Evolutionary conservation across 2,329 filamentous ascomycete species (phyloP).

Genomic region (Trichoderma sp.): DNA sequence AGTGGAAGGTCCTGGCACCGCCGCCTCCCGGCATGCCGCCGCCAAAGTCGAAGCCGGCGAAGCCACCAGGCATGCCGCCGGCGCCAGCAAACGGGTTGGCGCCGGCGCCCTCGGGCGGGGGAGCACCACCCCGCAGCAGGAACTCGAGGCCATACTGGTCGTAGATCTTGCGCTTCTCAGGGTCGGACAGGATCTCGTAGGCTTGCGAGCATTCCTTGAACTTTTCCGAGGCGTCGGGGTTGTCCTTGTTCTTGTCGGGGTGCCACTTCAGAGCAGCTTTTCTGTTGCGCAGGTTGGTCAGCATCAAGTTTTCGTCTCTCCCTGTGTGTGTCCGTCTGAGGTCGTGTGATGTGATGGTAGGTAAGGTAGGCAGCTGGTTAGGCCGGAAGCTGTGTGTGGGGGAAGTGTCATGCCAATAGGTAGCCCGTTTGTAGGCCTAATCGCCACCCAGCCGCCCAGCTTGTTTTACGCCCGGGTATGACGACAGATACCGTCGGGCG

Average conservation of each 20-base stretch:
- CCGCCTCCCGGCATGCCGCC: constrained; percentile 50
- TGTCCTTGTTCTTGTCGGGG: constrained; percentile 97
- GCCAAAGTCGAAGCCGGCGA: constrained; percentile 55
- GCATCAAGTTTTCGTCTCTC: constrained; percentile 30
- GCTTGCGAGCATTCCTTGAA: constrained; percentile 98
- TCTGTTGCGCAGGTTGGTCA: constrained; percentile 51
- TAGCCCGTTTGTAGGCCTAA: constrained; percentile 2
- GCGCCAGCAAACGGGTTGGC: constrained; percentile 63
- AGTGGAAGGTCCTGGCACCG: constrained; percentile 63
- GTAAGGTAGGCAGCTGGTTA: not conserved
- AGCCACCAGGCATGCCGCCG: constrained; percentile 59
- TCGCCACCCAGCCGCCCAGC: constrained; percentile 23
- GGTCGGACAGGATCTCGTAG: constrained; percentile 96
- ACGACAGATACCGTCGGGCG: constrained; percentile 20
- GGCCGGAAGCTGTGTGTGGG: constrained; percentile 26
- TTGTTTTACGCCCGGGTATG: constrained; percentile 19
- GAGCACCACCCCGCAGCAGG: constrained; percentile 75
- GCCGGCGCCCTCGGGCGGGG: constrained; percentile 61
- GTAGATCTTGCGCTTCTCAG: constrained; percentile 94
- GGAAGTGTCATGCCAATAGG: constrained; percentile 1
- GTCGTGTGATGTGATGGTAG: not conserved
- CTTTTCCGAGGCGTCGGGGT: constrained; percentile 80
- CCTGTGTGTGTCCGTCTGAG: not conserved
- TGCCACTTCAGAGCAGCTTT: constrained; percentile 91
- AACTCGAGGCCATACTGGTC: constrained; percentile 95